A percentile compares a stretch with the other conserved stretches of the same genome.
Evolutionary conservation across 345 rosid genomes (phyloP).

Genomic region (Geranium brycei): DNA sequence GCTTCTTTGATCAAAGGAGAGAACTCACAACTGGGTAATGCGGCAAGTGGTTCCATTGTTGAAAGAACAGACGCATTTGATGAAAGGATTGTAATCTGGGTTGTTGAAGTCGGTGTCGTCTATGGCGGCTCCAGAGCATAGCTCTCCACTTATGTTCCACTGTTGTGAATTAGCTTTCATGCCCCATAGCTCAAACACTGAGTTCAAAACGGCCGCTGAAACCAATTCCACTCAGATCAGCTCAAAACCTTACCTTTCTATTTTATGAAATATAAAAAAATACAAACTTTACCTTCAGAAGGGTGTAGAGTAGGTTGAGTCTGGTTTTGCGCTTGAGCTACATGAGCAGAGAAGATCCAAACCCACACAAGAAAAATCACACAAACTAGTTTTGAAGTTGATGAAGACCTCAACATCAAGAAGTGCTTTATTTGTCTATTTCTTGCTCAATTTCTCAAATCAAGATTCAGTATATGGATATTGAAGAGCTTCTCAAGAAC

Average conservation of each 20-base stretch:
- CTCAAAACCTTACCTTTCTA: neutral
- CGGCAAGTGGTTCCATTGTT: slow-evolving; percentile 24
- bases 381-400: no score
- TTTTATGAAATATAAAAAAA: no score
- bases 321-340: neutral
- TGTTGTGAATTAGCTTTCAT: slow-evolving; percentile 9
- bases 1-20: no score
- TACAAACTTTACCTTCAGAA: neutral
- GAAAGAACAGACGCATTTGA: slow-evolving; percentile 45
- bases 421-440: no score
- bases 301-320: neutral
- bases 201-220: slow-evolving; percentile 34
- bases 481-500: no score
- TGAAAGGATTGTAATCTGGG: slow-evolving; percentile 25
- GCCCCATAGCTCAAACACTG: slow-evolving; percentile 36
- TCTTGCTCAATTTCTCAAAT: no score
- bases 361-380: no score
- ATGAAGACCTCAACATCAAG: no score
- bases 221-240: neutral
- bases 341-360: no score
- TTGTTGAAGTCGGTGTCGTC: slow-evolving; percentile 14
- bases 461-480: no score
- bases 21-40: slow-evolving; percentile 24
- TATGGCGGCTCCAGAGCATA: slow-evolving; percentile 40
- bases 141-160: slow-evolving; percentile 52